These are phyloP conservation scores for Coprinopsis sp. DNA, from an alignment of 768 basidiomycete genomes.

Conservation along the genomic window DNA sequence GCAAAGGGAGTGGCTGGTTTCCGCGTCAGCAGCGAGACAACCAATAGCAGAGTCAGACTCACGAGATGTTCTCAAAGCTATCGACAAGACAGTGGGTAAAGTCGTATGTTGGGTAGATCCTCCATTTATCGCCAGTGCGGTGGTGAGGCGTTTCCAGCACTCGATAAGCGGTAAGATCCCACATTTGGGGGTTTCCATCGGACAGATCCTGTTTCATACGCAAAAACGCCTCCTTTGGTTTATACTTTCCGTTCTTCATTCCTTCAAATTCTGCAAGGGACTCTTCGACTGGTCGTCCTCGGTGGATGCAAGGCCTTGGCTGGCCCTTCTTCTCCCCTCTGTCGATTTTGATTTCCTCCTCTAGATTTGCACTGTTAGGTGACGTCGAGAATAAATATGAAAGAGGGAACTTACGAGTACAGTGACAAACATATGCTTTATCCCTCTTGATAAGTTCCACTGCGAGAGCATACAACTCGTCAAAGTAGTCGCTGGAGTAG, in stretches of 20 bases:
- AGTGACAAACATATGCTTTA: conserved; percentile 95
- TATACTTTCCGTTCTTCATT: conserved; percentile 89
- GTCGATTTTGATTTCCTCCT: conserved; percentile 87
- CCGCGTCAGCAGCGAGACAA: background rate
- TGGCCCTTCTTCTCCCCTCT: conserved; percentile 82
- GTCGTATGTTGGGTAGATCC: conserved; percentile 97
- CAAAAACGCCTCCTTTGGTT: conserved; percentile 86
- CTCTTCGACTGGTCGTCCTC: conserved; percentile 80
- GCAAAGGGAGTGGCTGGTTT: conserved; percentile 88
- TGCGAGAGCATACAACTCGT: conserved; percentile 79
- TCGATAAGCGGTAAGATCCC: conserved; percentile 97
- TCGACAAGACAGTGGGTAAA: conserved; percentile 98
- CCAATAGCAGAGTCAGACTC: conserved; percentile 30
- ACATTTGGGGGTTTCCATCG: conserved; percentile 97
- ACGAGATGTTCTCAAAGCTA: conserved; percentile 99
- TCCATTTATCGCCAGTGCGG: conserved; percentile 90
- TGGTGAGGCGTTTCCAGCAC: conserved; percentile 90
- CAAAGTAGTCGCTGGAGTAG: conserved; percentile 97
- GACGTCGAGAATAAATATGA: background rate
- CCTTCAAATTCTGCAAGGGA: conserved; percentile 83
- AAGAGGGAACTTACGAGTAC: conserved; percentile 73
- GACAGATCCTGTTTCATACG: conserved; percentile 97
- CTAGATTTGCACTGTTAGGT: conserved; percentile 37
- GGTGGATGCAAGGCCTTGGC: conserved; percentile 82
- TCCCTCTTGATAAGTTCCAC: conserved; percentile 84